Conservation (phyloP, 2,329 filamentous ascomycete genomes). For the Eutypella sp. region DNA sequence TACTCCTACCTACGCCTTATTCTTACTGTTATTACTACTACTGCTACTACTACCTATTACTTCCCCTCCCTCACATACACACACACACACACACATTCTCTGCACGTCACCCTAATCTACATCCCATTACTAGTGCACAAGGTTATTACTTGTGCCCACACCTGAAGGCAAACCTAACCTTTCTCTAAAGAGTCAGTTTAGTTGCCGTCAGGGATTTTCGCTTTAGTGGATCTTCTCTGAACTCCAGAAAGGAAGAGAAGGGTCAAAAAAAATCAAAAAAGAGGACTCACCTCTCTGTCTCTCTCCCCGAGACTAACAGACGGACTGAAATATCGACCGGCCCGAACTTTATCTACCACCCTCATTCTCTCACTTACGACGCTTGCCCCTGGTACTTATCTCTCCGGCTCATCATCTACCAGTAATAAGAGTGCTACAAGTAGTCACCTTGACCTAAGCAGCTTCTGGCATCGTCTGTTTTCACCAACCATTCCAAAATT, state of each 20-base stretch:
- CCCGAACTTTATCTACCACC: slow-evolving; percentile 17
- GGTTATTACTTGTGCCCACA: background rate
- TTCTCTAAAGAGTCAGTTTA: slow-evolving; percentile 24
- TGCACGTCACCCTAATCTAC: background rate
- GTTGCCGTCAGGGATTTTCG: slow-evolving; percentile 12
- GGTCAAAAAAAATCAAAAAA: background rate
- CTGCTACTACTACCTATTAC: background rate
- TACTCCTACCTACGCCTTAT: background rate
- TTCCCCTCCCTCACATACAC: slow-evolving; percentile 1
- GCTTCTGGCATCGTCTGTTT: slow-evolving; percentile 21
- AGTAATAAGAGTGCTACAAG: slow-evolving; percentile 18
- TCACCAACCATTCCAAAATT: slow-evolving; percentile 16
- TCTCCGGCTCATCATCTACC: slow-evolving; percentile 2
- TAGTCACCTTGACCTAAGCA: slow-evolving; percentile 22
- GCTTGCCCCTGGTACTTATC: slow-evolving; percentile 22
- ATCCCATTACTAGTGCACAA: background rate
- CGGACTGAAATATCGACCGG: slow-evolving; percentile 20
- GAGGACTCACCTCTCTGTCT: too few species aligned
- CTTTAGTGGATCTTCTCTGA: slow-evolving; percentile 17
- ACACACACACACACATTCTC: background rate
- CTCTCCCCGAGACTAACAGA: slow-evolving; percentile 18
- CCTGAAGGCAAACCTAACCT: background rate
- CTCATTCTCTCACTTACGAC: slow-evolving; percentile 9
- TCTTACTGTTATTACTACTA: background rate
- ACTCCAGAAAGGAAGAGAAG: background rate